phyloP scores from a whole-genome alignment of 768 basidiomycete species.

The Boletus eberwhitei region DNA sequence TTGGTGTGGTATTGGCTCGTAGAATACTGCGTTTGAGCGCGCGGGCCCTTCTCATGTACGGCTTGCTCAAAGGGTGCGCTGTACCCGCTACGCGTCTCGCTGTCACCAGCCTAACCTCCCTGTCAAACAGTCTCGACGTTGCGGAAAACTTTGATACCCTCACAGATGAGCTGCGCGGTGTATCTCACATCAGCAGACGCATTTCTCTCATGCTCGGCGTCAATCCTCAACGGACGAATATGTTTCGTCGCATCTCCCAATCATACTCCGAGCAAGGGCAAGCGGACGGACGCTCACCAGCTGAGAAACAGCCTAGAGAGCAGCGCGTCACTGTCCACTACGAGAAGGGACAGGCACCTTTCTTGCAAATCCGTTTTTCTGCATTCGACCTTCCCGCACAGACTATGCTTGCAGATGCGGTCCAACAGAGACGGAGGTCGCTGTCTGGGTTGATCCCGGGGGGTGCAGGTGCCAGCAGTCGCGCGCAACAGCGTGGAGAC shows the following conservation, averaged over 20 bases:
- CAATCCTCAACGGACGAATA: conserved; percentile 47
- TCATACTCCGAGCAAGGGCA: conserved; percentile 24
- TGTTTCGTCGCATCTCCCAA: conserved; percentile 54
- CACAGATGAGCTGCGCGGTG: conserved; percentile 35
- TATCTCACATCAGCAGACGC: conserved; percentile 21
- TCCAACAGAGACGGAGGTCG: conserved; percentile 16
- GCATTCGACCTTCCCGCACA: conserved; percentile 39
- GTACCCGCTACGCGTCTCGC: background rate
- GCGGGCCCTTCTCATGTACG: conserved; percentile 55
- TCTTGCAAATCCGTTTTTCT: conserved; percentile 55
- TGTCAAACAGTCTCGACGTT: conserved; percentile 43
- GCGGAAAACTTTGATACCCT: conserved; percentile 53
- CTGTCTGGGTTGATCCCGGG: conserved; percentile 8
- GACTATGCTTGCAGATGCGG: conserved; percentile 11
- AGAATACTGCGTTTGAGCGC: conserved; percentile 55
- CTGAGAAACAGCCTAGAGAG: conserved; percentile 8
- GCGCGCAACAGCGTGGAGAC: background rate
- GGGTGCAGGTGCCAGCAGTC: background rate
- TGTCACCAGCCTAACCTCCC: background rate
- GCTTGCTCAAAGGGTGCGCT: conserved; percentile 65
- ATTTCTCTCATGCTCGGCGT: conserved; percentile 48
- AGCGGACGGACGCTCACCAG: background rate
- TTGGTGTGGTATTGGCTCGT: conserved; percentile 51
- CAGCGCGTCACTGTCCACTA: conserved; percentile 52
- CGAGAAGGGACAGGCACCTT: conserved; percentile 43